Base-by-base conservation (phyloP, 2,329 filamentous ascomycete genomes). In the Cordyceps cateniannulata region DNA sequence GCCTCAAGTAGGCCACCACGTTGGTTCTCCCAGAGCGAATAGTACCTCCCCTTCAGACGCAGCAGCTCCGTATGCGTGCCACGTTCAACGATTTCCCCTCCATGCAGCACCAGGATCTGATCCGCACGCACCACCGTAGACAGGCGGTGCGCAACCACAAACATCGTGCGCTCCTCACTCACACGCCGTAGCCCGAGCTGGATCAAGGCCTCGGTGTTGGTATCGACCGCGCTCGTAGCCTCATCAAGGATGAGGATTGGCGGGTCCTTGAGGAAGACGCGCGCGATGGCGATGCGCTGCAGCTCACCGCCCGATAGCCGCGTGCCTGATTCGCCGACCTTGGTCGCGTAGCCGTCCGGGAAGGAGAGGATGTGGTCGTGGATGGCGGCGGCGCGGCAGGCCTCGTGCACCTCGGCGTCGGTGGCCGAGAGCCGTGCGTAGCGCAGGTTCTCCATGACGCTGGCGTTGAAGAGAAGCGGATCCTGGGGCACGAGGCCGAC, bases 221-320 rank as follows among this genome's bases (percentile, higher is more conserved):
- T 83, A 58, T 89, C 83, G 24, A 91, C 80, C 3, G 87, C 86
- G 1, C 85, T 87, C 3, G 89, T 90, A 0, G 88, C 85, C 70
- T 91, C 88, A 65, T 91, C 88, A 0, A 91, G 77, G 62, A 91
- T 80, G 27, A 91, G 79, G 59, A 91, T 84, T 56, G 85, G 85
- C 0, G 88, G 85, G 53, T 85, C 85, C 69, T 89, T 88, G 50
- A 91, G 77, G 16, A 91, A 78, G 1, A 87, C 85, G 16, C 87
- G 81, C 0, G 83, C 83, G 61, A 85, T 86, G 2, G 83, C 82
- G 65, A 81, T 79, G 10, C 83, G 77, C 67, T 86, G 83, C 24
- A 83, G 79, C 70, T 86, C 82, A 18, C 83, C 83, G n/a, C 83
- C 83, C 2, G 82, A 85, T 6, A 86, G 71, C 48, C 76, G 80